Base-by-base conservation (phyloP, 148 eudicot species). In the Fagopyrum tataricum region DNA sequence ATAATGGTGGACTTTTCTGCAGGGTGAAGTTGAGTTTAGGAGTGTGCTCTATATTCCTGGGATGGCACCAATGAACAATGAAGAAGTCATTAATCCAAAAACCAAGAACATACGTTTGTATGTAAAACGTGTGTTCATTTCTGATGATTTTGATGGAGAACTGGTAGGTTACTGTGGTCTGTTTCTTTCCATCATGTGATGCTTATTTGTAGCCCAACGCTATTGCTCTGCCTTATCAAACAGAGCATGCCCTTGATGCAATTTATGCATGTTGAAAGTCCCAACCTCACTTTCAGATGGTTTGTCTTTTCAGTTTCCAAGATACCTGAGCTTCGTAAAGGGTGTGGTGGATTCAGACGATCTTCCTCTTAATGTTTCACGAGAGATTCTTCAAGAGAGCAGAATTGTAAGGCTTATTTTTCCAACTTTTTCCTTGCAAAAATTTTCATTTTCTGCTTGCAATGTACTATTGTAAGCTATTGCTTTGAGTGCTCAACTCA, bases 1-100 rank as follows among this genome's bases (percentile, higher is more conserved):
- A 64, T 9, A 64, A 37, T 31, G 44, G 18, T 20, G 31, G n/a
- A 47, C 70, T 47, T 26, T 69, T 78, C 4, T 85, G 76, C 82
- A 95, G 99, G 99, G 99, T 70, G 99, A 95, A 83, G 97, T 95
- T 76, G 99, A 95, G 85, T 95, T 95, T 66, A 86, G 97, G 76
- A 92, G 97, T 76, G 88, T 95, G 46, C 93, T 95, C 10, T 95
- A 84, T 78, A 87, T 95, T 74, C 97, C 99, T 31, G 95, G 97
- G 74, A 87, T 92, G 88, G 89, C 96, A 72, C 90, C 97, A 24
- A 44, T 89, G 75, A 93, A 91, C 75, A 95, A 95, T 62, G 92
- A 91, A 77, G 96, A 91, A 20, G 78, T 91, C 0, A 76, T 83
- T 21, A 91, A 84, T 76, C 91, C 92, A 6, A 91, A 91, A 81